A percentile compares a stretch with the other conserved stretches of the same genome.
Conservation (phyloP, 2,329 filamentous ascomycete genomes). For the Aschersonia sp. region DNA sequence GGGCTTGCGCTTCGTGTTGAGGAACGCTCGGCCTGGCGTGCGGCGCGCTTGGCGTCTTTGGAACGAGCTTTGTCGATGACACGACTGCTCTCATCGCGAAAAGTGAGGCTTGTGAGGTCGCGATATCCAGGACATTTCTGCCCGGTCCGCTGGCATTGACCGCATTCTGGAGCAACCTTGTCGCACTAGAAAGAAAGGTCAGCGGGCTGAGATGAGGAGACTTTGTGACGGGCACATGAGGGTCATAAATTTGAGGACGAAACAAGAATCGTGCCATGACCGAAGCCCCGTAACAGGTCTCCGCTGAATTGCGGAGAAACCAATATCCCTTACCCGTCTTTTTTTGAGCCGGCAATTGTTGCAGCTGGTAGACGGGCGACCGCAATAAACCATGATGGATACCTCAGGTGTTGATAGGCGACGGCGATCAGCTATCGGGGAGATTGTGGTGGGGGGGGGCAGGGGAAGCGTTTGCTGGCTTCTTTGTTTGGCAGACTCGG, state of each 20-base stretch:
- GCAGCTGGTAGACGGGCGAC: neutral
- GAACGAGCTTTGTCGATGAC: neutral
- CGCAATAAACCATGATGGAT: neutral
- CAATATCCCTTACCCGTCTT: neutral
- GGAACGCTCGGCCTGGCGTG: neutral
- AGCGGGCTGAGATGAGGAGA: neutral
- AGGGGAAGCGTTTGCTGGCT: too few relatives aligned
- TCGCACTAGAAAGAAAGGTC: neutral
- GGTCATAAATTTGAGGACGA: too few relatives aligned
- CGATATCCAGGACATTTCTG: neutral
- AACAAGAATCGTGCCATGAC: too few relatives aligned
- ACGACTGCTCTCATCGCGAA: neutral
- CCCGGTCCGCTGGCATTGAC: neutral
- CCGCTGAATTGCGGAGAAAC: too few relatives aligned
- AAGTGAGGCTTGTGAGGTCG: neutral
- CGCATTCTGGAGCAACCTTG: neutral
- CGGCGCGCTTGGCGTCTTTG: neutral
- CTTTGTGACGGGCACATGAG: too few relatives aligned
- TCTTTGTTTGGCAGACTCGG: too few relatives aligned
- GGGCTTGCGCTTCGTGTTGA: neutral
- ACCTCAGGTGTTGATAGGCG: neutral
- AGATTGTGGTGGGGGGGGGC: too few relatives aligned
- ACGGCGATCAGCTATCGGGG: too few relatives aligned
- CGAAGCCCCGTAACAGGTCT: too few relatives aligned
- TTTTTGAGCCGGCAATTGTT: neutral